These are phyloP conservation scores for Colletotrichum lini DNA, from an alignment of 2,329 filamentous ascomycete genomes.

Conservation along the genomic window DNA sequence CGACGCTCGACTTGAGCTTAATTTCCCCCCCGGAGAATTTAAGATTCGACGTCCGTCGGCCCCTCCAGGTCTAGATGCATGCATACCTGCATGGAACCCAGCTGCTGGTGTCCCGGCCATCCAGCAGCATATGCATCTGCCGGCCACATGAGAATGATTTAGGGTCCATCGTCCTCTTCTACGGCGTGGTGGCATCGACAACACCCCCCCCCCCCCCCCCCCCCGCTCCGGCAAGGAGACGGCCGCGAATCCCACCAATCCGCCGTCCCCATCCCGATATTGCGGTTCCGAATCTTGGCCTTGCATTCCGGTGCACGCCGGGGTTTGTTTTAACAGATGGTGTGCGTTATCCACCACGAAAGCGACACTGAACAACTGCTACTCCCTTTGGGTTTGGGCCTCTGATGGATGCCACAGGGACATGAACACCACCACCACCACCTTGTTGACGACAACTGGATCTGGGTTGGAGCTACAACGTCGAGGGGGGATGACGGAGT, in stretches of 20 bases:
- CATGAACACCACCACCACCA: neutral
- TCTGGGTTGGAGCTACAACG: neutral
- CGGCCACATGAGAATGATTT: neutral
- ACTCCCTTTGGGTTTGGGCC: neutral
- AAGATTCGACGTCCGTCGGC: constrained; percentile 29
- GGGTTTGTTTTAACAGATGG: neutral
- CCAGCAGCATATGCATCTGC: neutral
- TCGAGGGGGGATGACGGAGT: neutral
- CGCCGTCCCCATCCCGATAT: constrained; percentile 15
- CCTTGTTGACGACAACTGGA: neutral
- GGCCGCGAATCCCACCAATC: constrained; percentile 35
- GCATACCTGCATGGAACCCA: neutral
- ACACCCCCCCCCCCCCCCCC: too few species aligned
- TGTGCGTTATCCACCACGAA: neutral
- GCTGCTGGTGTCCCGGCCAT: neutral
- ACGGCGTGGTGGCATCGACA: neutral
- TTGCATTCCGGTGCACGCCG: neutral
- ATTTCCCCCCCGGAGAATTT: constrained; percentile 21
- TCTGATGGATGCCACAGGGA: neutral
- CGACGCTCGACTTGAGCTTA: constrained; percentile 8
- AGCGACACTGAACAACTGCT: neutral
- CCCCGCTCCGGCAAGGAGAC: constrained; percentile 4
- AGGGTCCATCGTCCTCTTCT: neutral
- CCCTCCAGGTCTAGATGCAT: neutral
- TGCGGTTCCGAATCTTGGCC: constrained; percentile 6